phyloP scores from a whole-genome alignment of 1,284 basidiomycete species.

The Golubevia pallescens region DNA sequence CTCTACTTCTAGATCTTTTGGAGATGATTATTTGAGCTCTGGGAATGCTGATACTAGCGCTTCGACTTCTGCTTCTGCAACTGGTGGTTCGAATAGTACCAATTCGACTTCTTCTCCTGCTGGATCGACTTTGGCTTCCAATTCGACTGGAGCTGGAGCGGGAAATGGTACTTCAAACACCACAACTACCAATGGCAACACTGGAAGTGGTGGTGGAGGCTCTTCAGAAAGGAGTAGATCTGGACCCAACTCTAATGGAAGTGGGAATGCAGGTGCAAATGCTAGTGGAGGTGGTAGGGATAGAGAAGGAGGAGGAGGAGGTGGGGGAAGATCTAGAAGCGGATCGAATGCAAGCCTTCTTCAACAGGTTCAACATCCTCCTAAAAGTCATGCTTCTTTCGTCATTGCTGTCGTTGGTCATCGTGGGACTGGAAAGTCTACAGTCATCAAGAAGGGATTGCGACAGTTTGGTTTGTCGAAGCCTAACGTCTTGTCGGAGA shows the following conservation, averaged over 20 bases:
- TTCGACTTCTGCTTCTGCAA: not conserved
- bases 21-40: not conserved
- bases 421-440: constrained; percentile 42
- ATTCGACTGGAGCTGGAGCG: not conserved
- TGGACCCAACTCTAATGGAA: not conserved
- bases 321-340: constrained; percentile 34
- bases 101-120: not conserved
- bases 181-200: not conserved
- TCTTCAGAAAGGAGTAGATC: not conserved
- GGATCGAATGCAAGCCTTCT: constrained; percentile 47
- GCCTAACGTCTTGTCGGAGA: constrained; percentile 43
- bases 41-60: not conserved
- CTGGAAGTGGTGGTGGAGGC: not conserved
- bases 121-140: not conserved
- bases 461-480: constrained; percentile 50
- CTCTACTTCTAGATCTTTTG: not conserved
- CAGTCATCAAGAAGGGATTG: constrained; percentile 53
- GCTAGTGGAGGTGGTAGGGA: not conserved
- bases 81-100: not conserved
- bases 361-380: constrained; percentile 44
- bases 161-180: not conserved
- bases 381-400: constrained; percentile 46
- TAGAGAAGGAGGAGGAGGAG: not conserved
- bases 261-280: not conserved
- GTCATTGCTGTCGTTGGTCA: constrained; percentile 56